Percentiles rank a stretch among this genome's conserved stretches.
Evolutionary conservation across 371 early-diverging fungal species (phyloP).

Genomic region (Mucor lusitanicus): DNA sequence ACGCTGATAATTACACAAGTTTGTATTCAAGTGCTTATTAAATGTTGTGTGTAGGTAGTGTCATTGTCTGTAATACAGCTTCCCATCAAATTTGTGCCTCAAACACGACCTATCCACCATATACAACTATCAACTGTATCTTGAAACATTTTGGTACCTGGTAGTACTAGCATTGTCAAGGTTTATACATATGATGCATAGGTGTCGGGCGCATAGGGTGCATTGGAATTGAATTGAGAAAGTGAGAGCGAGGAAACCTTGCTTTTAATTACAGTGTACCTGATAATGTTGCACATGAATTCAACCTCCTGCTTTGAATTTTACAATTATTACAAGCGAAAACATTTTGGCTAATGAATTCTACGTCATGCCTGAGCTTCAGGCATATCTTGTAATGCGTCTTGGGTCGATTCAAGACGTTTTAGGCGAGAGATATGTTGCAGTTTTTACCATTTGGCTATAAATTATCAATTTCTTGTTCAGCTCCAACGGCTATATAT

Average conservation of each 20-base stretch:
- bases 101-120: background rate
- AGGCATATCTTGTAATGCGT: background rate
- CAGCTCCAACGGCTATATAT: background rate
- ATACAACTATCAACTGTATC: background rate
- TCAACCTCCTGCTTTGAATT: background rate
- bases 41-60: background rate
- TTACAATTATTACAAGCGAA: background rate
- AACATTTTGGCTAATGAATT: background rate
- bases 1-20: background rate
- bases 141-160: background rate
- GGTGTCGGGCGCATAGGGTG: background rate
- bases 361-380: background rate
- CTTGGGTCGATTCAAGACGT: no score
- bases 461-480: background rate
- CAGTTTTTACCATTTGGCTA: background rate
- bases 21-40: background rate
- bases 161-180: background rate
- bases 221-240: background rate
- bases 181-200: background rate
- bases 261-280: background rate
- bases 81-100: background rate
- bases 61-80: background rate
- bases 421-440: background rate
- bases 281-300: background rate
- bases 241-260: background rate